Evolutionary conservation across 768 basidiomycete genomes (phyloP), one percentile per base, ranked within the genome.

Genomic region (Amanita rubescens): DNA sequence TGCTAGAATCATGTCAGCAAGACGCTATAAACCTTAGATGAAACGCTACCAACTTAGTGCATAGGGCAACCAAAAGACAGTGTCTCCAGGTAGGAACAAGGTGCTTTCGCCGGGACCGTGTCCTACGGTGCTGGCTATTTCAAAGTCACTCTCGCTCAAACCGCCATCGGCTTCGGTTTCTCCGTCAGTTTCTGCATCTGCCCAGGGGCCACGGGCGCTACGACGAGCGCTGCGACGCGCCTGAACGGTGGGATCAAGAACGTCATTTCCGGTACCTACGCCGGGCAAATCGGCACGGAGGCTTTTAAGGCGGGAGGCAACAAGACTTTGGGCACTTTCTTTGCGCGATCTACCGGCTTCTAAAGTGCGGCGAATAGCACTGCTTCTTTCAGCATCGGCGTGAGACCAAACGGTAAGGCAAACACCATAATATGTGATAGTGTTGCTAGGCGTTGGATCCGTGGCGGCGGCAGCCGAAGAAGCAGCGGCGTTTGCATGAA

Each of bases 371-470:
- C 91, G 82, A 60, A 94, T 94, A 1, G 92, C 92, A 12, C 75
- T 77, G 51, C 87, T 85, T 45, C 93, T 84, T 60, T 93, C 87
- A 0, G 85, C 84, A 63, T 97, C 94, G 17, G 93, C 93, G 62
- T 94, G 93, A 3, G 90, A 92, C 93, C 93, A 98, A 1, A 96
- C 91, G 1, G 92, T 93, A 55, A 98, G 75, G 60, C 91, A 92
- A 34, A 95, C 92, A 44, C 92, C 93, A 63, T 96, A 82, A 65
- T 91, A 95, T 8, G 87, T 84, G 56, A 90, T 66, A 22, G 75
- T 82, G 61, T 70, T 77, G 56, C 70, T 63, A 33, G 71, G 52
- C 2, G 44, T 45, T n/a, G 41, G 43, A 24, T 53, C 52, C 37
- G 68, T 69, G 9, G 64, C 61, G 9, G 63, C 66, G 43, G 65